Evolutionary conservation across 1,284 basidiomycete genomes (phyloP).

Genomic region (Papiliotrema terrestris): DNA sequence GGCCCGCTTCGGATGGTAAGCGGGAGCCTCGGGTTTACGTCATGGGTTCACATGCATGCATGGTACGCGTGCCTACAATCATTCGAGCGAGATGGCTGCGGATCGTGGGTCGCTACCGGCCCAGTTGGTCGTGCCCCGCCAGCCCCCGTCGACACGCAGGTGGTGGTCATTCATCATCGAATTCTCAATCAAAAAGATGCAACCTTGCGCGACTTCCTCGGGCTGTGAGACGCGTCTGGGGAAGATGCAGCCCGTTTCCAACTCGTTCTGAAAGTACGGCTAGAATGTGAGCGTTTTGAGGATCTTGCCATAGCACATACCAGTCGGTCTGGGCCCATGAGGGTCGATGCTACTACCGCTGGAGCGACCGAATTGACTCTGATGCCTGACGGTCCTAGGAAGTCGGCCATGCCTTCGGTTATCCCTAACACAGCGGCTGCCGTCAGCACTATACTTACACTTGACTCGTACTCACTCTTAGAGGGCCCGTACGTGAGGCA

Average conservation of each 20-base stretch:
- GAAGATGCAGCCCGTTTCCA: conserved; percentile 13
- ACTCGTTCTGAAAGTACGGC: conserved; percentile 22
- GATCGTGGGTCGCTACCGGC: conserved; percentile 1
- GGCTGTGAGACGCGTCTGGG: conserved; percentile 17
- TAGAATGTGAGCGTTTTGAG: background rate
- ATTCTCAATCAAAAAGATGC: conserved; percentile 31
- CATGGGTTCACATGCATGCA: too few species aligned
- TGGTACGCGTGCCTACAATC: background rate
- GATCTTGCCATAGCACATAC: conserved; percentile 12
- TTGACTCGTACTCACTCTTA: conserved; percentile 15
- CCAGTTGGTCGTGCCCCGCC: conserved; percentile 21
- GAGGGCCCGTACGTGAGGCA: conserved; percentile 30
- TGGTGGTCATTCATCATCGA: conserved; percentile 33
- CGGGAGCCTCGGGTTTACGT: too few species aligned
- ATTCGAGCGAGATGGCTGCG: background rate
- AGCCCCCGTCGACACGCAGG: conserved; percentile 21
- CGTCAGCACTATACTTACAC: background rate
- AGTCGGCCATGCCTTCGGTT: conserved; percentile 18
- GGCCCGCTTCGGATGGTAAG: too few species aligned
- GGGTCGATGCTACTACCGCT: conserved; percentile 29
- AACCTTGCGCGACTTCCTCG: conserved; percentile 18
- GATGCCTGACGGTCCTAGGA: conserved; percentile 31
- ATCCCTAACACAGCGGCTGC: conserved; percentile 21
- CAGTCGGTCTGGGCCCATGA: conserved; percentile 21
- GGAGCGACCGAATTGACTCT: conserved; percentile 31